Evolutionary conservation across 257 asterid species (phyloP), one percentile per base, ranked within the genome.

Genomic region (Euphrasia confusa): DNA sequence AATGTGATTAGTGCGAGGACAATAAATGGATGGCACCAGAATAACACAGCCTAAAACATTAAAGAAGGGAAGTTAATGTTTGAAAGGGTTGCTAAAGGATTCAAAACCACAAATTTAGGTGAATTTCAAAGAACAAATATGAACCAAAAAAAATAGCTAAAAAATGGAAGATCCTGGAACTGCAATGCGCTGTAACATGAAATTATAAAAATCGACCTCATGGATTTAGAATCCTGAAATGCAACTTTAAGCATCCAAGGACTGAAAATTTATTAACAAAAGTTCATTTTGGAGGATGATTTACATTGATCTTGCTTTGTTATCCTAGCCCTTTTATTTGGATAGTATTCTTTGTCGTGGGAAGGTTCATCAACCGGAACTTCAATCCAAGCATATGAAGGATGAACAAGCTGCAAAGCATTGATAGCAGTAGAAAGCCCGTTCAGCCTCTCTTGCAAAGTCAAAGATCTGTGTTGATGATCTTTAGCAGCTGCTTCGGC

Each of bases 321-420:
- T 42, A 77, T 83, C 83, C 91, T 83, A 63, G 99, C 83, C 81
- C 77, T 86, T 78, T 92, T 92, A 82, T 78, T 82, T 53, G 99
- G 96, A 82, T 75, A 81, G 55, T 61, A 69, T 66, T 76, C 87
- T 71, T 76, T 79, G 60, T 65, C 67, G 61, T 64, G 64, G 64
- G 76, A 75, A 47, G 73, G 66, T 58, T 77, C 85, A 13, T 83
- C 95, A 65, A 68, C 75, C 8, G 79, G 81, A 58, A 78, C 72
- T 39, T 86, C 95, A 72, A 89, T 89, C 97, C 97, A 92, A 73
- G 97, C 95, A 89, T 81, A 76, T 27, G 89, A 83, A 75, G 97
- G 95, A 79, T 86, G 84, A 77, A 86, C 91, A 68, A 92, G 96
- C 68, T 92, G 95, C 72, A 92, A 76, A 15, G 99, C 97, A 80